Conservation (phyloP, 2,329 filamentous ascomycete genomes). For the Aspergillus japonicus region DNA sequence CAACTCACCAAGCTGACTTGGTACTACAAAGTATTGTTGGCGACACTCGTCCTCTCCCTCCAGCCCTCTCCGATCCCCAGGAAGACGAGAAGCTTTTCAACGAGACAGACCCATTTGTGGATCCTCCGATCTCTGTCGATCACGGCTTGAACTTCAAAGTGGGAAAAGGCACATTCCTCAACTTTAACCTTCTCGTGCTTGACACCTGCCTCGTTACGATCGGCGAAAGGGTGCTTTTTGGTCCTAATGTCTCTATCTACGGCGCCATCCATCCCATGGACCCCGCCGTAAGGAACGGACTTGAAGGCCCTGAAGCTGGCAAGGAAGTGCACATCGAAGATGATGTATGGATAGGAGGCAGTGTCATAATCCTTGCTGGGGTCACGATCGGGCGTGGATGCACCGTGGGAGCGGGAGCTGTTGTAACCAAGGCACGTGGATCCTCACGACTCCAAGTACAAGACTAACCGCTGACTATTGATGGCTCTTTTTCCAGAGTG, state of each 20-base stretch:
- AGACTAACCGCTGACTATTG: background rate
- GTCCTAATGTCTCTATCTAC: constrained; percentile 54
- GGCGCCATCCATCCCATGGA: constrained; percentile 55
- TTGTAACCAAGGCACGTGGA: constrained; percentile 38
- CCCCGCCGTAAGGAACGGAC: constrained; percentile 44
- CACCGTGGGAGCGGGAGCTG: constrained; percentile 42
- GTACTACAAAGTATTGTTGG: constrained; percentile 20
- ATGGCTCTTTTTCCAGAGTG: constrained; percentile 20
- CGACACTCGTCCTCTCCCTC: constrained; percentile 25
- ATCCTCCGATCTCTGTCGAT: constrained; percentile 62
- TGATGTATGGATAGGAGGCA: constrained; percentile 51
- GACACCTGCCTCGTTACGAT: constrained; percentile 55
- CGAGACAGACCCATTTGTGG: constrained; percentile 52
- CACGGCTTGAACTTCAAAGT: constrained; percentile 66
- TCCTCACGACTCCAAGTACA: background rate
- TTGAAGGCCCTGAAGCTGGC: constrained; percentile 51
- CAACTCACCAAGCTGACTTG: background rate
- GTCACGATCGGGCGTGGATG: constrained; percentile 44
- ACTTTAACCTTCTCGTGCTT: constrained; percentile 60
- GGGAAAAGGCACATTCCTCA: constrained; percentile 45
- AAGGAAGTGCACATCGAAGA: constrained; percentile 50
- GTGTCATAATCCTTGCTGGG: constrained; percentile 45
- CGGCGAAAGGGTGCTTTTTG: constrained; percentile 53
- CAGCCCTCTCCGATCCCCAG: constrained; percentile 18
- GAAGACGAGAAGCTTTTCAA: constrained; percentile 25